phyloP scores from a whole-genome alignment of 768 basidiomycete species.

The Macrocybe gigantea region DNA sequence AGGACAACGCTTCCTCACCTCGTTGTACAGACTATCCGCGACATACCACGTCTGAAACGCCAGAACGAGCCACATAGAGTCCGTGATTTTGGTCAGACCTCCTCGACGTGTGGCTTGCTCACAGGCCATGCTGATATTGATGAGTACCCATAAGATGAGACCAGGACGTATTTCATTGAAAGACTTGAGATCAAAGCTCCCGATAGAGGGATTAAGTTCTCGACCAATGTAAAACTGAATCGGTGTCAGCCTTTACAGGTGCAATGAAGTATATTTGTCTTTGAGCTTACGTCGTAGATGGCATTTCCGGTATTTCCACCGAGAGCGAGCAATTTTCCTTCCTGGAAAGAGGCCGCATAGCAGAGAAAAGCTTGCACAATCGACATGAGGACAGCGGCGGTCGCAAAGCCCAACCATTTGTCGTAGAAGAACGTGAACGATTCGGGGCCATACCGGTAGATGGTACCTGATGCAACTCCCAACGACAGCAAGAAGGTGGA shows the following conservation, averaged over 20 bases:
- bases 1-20: slow-evolving; percentile 39
- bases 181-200: slow-evolving; percentile 60
- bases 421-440: slow-evolving; percentile 89
- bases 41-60: slow-evolving; percentile 87
- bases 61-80: slow-evolving; percentile 88
- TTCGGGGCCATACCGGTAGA: slow-evolving; percentile 69
- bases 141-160: slow-evolving; percentile 85
- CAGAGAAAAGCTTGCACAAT: slow-evolving; percentile 65
- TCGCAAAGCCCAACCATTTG: slow-evolving; percentile 85
- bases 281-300: slow-evolving; percentile 81
- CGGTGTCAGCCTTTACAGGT: background rate
- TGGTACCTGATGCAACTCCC: slow-evolving; percentile 62
- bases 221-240: slow-evolving; percentile 91
- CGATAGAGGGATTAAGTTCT: slow-evolving; percentile 84
- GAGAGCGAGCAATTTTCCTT: slow-evolving; percentile 71
- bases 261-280: background rate
- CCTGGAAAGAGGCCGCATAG: slow-evolving; percentile 65
- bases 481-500: slow-evolving; percentile 80
- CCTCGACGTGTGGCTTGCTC: slow-evolving; percentile 82
- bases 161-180: slow-evolving; percentile 88
- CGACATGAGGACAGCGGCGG: slow-evolving; percentile 78
- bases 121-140: slow-evolving; percentile 88
- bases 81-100: slow-evolving; percentile 61
- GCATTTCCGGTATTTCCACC: slow-evolving; percentile 89
- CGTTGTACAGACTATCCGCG: slow-evolving; percentile 82